phyloP scores from a whole-genome alignment of 257 asterid species.

The Solanum tarapatanum region DNA sequence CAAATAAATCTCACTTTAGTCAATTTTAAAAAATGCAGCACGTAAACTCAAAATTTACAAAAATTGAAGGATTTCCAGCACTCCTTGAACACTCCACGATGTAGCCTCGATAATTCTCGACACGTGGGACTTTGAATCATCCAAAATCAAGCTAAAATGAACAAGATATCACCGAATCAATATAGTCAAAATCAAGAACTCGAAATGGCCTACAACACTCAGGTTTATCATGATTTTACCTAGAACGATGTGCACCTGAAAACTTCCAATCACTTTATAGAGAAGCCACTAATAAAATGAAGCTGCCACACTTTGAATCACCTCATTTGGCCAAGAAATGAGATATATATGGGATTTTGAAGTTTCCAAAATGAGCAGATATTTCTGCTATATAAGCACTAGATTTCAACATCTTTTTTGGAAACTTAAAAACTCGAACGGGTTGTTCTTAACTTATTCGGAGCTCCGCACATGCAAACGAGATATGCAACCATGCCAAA shows the following conservation, averaged over 20 bases:
- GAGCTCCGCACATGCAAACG: neutral
- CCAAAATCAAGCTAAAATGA: neutral
- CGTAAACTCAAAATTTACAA: too few species aligned
- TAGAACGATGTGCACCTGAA: too few species aligned
- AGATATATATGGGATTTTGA: neutral
- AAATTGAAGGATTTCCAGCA: too few species aligned
- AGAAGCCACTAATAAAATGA: neutral
- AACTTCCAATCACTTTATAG: neutral
- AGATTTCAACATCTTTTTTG: neutral
- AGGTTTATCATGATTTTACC: neutral
- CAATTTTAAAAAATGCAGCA: too few species aligned
- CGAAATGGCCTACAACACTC: neutral
- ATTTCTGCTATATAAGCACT: neutral
- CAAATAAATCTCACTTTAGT: neutral
- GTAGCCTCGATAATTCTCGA: neutral
- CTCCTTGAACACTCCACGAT: neutral
- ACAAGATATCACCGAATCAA: neutral
- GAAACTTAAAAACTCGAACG: neutral
- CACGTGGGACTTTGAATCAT: neutral
- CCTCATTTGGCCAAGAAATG: neutral
- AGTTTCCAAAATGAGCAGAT: too few species aligned
- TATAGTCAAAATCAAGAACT: neutral
- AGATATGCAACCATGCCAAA: neutral
- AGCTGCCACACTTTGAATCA: neutral
- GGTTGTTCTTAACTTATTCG: neutral